Evolutionary conservation across 2,329 filamentous ascomycete species (phyloP).

Genomic region (Diatrype stigma): DNA sequence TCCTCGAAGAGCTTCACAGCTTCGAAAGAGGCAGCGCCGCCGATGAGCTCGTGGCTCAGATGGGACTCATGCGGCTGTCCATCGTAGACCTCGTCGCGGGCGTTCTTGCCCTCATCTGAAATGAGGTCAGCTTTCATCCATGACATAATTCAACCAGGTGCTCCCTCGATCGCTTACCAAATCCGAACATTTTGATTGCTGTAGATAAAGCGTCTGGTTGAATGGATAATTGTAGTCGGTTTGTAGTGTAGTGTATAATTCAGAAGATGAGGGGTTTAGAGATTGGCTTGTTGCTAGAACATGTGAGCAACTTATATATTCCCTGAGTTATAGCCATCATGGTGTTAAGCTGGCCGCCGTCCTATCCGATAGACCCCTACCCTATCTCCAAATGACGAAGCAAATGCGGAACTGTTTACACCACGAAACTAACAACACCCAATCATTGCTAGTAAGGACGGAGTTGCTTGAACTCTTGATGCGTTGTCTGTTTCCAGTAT

Average conservation of each 20-base stretch:
- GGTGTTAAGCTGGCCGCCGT: too few species aligned
- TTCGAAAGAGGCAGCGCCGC: constrained; percentile 71
- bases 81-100: constrained; percentile 41
- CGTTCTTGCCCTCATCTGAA: constrained; percentile 36
- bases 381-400: too few species aligned
- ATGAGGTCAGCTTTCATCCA: neutral
- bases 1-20: constrained; percentile 80
- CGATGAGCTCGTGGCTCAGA: constrained; percentile 69
- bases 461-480: too few species aligned
- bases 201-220: neutral
- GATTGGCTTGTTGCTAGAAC: too few species aligned
- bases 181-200: constrained; percentile 27
- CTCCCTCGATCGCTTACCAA: constrained; percentile 18
- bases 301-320: too few species aligned
- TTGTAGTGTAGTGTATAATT: neutral
- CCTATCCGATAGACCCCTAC: too few species aligned
- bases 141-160: neutral
- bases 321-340: too few species aligned
- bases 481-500: too few species aligned
- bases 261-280: too few species aligned
- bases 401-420: too few species aligned
- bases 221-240: neutral
- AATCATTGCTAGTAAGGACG: too few species aligned
- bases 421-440: too few species aligned
- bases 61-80: constrained; percentile 51